phyloP scores from a whole-genome alignment of 2,329 filamentous ascomycete genomes.

The Ceratocystis destructans region DNA sequence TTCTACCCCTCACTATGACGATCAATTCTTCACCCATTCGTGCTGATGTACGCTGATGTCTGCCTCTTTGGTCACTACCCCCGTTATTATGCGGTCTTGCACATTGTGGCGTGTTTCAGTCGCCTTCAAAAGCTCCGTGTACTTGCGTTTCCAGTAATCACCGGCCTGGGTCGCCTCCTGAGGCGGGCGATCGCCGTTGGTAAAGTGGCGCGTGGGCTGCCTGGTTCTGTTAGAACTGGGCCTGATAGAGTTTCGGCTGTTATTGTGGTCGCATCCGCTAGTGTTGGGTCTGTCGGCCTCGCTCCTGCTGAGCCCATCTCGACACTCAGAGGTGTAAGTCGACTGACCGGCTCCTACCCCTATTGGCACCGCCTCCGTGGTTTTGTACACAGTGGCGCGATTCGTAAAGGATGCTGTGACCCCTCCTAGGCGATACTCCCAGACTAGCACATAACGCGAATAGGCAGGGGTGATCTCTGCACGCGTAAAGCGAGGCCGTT shows the following conservation, averaged over 20 bases:
- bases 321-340: background rate
- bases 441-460: constrained; percentile 15
- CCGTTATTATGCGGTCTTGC: constrained; percentile 8
- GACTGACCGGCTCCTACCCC: background rate
- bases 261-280: background rate
- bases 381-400: constrained; percentile 13
- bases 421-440: constrained; percentile 16
- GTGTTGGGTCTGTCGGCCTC: background rate
- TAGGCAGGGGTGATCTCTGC: constrained; percentile 8
- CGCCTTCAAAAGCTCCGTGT: constrained; percentile 13
- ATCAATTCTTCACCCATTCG: background rate
- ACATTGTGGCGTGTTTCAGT: constrained; percentile 8
- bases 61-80: background rate
- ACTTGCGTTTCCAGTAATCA: constrained; percentile 17
- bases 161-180: background rate
- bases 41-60: background rate
- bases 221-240: background rate
- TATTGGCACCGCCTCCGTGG: background rate
- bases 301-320: background rate
- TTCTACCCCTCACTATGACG: background rate
- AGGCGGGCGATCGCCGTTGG: constrained; percentile 10
- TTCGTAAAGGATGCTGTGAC: constrained; percentile 14
- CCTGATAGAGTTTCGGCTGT: background rate
- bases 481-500: constrained; percentile 16
- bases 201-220: background rate